These are phyloP conservation scores for Xylaria grammica DNA, from an alignment of 495 filamentous ascomycete genomes.

Conservation along the genomic window DNA sequence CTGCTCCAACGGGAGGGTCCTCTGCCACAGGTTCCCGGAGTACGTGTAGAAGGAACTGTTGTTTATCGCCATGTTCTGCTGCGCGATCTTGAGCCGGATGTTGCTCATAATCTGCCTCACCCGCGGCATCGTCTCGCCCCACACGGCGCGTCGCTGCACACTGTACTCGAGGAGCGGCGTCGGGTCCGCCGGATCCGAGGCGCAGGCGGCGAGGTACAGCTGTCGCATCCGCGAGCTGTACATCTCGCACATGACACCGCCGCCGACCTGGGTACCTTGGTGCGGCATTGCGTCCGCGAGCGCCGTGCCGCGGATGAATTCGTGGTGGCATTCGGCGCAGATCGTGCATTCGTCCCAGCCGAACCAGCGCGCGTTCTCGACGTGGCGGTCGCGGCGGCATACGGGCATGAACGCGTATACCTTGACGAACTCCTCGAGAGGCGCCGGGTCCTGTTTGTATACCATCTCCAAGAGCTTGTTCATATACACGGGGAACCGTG, in stretches of 20 bases:
- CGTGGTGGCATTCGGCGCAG: constrained; percentile 11
- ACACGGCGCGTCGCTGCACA: constrained; percentile 2
- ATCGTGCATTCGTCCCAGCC: constrained; percentile 13
- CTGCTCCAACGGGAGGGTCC: constrained; percentile 2
- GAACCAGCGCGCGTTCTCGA: constrained; percentile 13
- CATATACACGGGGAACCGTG: constrained; percentile 15
- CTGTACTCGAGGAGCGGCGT: constrained; percentile 5
- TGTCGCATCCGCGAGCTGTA: constrained; percentile 19
- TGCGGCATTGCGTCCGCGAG: constrained; percentile 6
- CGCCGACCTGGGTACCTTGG: background rate
- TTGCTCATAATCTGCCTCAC: background rate
- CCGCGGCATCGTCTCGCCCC: constrained; percentile 9
- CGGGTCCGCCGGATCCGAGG: constrained; percentile 7
- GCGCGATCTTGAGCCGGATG: background rate
- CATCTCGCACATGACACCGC: constrained; percentile 19
- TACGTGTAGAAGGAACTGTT: constrained; percentile 1
- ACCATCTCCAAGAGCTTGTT: constrained; percentile 8
- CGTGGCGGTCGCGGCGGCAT: background rate
- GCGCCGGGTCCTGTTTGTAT: constrained; percentile 14
- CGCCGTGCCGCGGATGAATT: constrained; percentile 17
- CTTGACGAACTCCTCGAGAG: constrained; percentile 13
- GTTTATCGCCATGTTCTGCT: background rate
- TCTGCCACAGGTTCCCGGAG: background rate
- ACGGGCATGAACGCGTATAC: constrained; percentile 9
- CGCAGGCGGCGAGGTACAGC: constrained; percentile 11